These are phyloP conservation scores for Neonectria punicea DNA, from an alignment of 2,329 filamentous ascomycete genomes.

Conservation along the genomic window DNA sequence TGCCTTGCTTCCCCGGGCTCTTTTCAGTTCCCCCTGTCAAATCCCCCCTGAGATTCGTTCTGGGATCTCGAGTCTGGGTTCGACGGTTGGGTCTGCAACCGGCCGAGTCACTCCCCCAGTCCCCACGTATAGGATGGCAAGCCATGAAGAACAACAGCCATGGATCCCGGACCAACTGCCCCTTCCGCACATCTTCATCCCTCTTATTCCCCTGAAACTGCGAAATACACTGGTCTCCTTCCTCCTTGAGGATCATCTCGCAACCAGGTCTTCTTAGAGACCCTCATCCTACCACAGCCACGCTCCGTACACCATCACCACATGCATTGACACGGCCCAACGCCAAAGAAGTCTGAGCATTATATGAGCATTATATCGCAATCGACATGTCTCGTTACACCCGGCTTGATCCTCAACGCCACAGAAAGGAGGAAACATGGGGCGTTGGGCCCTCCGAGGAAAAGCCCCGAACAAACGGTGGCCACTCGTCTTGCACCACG, in stretches of 20 bases:
- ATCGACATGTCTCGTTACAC: conserved; percentile 13
- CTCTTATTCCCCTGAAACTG: conserved; percentile 4
- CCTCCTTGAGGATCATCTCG: neutral
- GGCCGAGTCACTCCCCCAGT: conserved; percentile 2
- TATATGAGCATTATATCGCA: conserved; percentile 5
- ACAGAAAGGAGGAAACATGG: neutral
- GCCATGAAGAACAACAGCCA: conserved; percentile 1
- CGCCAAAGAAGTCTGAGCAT: neutral
- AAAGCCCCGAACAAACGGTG: neutral
- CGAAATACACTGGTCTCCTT: conserved; percentile 2
- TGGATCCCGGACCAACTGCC: conserved; percentile 1
- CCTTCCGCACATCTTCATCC: neutral
- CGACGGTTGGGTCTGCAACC: neutral
- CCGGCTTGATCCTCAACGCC: neutral
- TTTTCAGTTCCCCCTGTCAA: neutral
- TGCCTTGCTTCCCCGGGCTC: neutral
- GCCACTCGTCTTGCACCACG: neutral
- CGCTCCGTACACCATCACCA: neutral
- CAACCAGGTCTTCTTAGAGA: neutral
- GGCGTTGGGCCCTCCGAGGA: neutral
- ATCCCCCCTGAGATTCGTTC: neutral
- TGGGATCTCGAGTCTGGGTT: neutral
- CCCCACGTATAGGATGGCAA: conserved; percentile 5
- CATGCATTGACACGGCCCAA: neutral
- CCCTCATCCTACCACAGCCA: neutral